phyloP scores from a whole-genome alignment of 2,329 filamentous ascomycete genomes.

The Penicillium frequentans region DNA sequence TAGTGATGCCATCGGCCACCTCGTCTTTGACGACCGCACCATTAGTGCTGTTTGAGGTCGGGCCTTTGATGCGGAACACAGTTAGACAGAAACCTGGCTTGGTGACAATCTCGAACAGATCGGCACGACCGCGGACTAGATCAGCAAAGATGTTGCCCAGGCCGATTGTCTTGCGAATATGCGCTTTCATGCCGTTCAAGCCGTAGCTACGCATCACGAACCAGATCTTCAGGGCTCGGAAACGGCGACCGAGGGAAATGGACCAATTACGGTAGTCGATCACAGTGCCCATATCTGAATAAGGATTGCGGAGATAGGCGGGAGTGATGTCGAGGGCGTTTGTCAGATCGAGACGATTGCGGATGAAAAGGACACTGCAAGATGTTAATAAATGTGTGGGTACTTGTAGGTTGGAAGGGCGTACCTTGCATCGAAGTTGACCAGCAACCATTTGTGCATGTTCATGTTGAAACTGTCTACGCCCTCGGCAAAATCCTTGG shows the following conservation, averaged over 20 bases:
- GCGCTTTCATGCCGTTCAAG: conserved; percentile 69
- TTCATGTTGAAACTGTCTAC: conserved; percentile 94
- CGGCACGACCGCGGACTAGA: conserved; percentile 58
- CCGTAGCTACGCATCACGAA: conserved; percentile 87
- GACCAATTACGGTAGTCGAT: conserved; percentile 98
- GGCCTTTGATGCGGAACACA: conserved; percentile 66
- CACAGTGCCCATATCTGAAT: conserved; percentile 77
- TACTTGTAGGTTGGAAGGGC: not conserved
- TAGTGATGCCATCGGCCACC: conserved; percentile 67
- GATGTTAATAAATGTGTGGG: conserved; percentile 5
- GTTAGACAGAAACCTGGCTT: conserved; percentile 76
- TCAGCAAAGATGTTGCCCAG: conserved; percentile 70
- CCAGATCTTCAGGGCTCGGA: conserved; percentile 90
- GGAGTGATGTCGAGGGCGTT: conserved; percentile 76
- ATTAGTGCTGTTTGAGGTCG: conserved; percentile 14
- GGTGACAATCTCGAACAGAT: conserved; percentile 75
- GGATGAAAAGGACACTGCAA: conserved; percentile 75
- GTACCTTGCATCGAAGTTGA: conserved; percentile 76
- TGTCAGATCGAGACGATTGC: conserved; percentile 72
- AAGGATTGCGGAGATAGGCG: conserved; percentile 78
- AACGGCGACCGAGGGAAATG: conserved; percentile 85
- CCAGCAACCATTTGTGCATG: conserved; percentile 96
- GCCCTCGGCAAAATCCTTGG: conserved; percentile 55
- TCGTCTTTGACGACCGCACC: conserved; percentile 41
- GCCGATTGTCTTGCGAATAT: conserved; percentile 68